These are phyloP conservation scores for Phylloporus arenicola DNA, from an alignment of 768 basidiomycete species.

Conservation along the genomic window DNA sequence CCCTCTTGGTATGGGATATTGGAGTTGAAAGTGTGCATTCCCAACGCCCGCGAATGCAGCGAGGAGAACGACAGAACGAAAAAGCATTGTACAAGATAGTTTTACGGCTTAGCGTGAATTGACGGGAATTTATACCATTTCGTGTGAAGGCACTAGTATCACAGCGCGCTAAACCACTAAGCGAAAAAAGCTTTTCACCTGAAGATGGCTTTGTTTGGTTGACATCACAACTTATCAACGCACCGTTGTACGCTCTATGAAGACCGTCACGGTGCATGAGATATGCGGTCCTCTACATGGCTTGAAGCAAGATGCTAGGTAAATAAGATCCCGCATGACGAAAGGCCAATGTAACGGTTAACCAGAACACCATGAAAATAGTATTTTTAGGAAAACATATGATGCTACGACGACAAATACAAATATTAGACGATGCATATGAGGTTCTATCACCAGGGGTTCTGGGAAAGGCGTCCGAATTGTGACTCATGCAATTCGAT, in stretches of 20 bases:
- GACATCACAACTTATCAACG: not conserved
- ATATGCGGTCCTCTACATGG: too few species aligned
- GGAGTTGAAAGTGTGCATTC: constrained; percentile 75
- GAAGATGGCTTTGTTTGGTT: constrained; percentile 20
- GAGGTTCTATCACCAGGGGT: not conserved
- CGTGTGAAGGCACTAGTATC: not conserved
- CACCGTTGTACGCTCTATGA: too few species aligned
- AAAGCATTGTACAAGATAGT: constrained; percentile 27
- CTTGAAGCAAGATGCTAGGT: too few species aligned
- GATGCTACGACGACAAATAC: not conserved
- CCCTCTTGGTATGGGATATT: constrained; percentile 45
- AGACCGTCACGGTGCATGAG: too few species aligned
- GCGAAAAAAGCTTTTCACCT: constrained; percentile 7
- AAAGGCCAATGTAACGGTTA: too few species aligned
- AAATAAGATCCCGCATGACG: too few species aligned
- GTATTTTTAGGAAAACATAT: not conserved
- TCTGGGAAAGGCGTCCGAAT: not conserved
- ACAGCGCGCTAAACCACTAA: not conserved
- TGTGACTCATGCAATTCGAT: not conserved
- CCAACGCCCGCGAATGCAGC: constrained; percentile 34
- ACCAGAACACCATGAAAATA: too few species aligned
- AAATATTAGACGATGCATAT: not conserved
- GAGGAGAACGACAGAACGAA: constrained; percentile 33
- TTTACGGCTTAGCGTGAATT: not conserved
- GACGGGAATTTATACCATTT: constrained; percentile 6